These are phyloP conservation scores for Plasmodium relictum DNA, from an alignment of 169 alveolate species.

Conservation along the genomic window DNA sequence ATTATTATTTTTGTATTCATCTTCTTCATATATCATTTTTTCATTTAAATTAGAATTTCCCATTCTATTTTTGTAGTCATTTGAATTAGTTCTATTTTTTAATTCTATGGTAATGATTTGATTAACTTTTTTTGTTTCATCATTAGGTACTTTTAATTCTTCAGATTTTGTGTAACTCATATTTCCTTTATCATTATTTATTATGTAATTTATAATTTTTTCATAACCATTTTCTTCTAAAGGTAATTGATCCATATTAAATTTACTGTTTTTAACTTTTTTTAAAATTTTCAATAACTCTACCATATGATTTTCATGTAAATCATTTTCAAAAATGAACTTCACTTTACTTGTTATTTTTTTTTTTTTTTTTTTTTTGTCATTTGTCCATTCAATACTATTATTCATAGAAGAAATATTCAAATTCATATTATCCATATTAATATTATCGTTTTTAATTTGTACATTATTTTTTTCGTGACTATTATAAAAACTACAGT, in stretches of 20 bases:
- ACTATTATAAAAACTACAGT: background rate
- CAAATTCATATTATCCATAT: background rate
- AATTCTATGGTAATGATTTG: background rate
- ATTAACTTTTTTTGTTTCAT: background rate
- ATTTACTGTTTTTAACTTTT: conserved; percentile 10
- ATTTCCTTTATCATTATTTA: background rate
- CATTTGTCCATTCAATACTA: background rate
- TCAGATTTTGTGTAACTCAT: background rate
- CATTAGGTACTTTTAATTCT: background rate
- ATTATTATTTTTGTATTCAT: background rate
- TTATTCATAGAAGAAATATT: too few species aligned
- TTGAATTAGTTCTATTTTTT: background rate
- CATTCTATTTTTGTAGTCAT: background rate
- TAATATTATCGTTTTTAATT: background rate
- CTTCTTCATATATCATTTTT: background rate
- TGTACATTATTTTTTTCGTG: background rate
- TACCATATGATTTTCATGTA: conserved; percentile 7
- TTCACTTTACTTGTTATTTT: background rate
- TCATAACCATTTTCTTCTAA: conserved; percentile 8
- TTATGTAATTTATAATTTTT: conserved; percentile 8
- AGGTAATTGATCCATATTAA: conserved; percentile 2
- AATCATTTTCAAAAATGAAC: conserved; percentile 16
- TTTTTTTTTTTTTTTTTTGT: conserved; percentile 1
- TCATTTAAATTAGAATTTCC: background rate
- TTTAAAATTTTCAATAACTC: conserved; percentile 39